These are phyloP conservation scores for Suillus brevipes DNA, from an alignment of 768 basidiomycete genomes.

Conservation along the genomic window DNA sequence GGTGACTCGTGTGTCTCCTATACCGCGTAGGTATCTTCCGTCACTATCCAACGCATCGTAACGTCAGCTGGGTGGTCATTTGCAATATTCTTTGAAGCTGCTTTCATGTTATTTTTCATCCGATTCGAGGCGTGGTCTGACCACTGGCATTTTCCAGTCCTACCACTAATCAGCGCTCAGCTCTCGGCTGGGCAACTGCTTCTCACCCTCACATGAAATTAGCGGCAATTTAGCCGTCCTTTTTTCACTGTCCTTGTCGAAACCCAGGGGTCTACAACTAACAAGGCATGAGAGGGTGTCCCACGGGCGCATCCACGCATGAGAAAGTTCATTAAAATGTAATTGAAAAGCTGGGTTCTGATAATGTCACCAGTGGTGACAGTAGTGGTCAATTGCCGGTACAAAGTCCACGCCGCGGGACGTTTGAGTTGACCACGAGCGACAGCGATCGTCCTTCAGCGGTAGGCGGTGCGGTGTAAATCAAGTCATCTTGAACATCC, in stretches of 20 bases:
- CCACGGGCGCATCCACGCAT: not conserved
- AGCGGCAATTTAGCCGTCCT: not conserved
- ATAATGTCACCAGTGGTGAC: not conserved
- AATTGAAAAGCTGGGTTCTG: not conserved
- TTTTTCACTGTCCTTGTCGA: not conserved
- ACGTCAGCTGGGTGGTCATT: not conserved
- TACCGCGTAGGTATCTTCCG: not conserved
- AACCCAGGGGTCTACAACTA: not conserved
- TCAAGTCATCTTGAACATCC: not conserved
- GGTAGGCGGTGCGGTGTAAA: not conserved
- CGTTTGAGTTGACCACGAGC: not conserved
- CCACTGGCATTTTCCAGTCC: not conserved
- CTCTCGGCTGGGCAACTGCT: not conserved
- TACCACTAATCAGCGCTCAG: not conserved
- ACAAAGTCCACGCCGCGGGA: not conserved
- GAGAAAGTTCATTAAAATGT: conserved; percentile 5
- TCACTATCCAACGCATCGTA: not conserved
- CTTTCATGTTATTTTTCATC: not conserved
- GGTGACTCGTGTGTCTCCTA: not conserved
- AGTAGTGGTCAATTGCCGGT: not conserved
- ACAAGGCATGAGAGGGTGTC: not conserved
- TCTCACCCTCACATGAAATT: not conserved
- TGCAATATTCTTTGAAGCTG: not conserved
- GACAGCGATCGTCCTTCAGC: not conserved
- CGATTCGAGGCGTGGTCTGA: not conserved